phyloP scores from a whole-genome alignment of 768 basidiomycete species.

The Rhodotorula kratochvilovae region DNA sequence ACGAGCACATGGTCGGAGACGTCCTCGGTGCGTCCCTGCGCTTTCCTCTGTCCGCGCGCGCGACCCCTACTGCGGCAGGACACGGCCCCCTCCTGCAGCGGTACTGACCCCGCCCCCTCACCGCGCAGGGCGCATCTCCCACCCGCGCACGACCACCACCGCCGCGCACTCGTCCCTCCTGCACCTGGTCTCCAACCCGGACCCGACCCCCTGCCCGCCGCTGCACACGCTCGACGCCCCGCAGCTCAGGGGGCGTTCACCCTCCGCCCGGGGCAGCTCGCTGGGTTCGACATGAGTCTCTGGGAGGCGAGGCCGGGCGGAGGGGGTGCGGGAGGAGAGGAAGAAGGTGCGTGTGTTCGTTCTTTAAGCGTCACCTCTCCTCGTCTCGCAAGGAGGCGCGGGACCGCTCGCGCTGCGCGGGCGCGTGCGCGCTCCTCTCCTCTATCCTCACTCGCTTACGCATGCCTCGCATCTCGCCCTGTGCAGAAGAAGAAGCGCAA shows the following conservation, averaged over 20 bases:
- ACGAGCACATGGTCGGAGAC: conserved; percentile 37
- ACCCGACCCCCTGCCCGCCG: conserved; percentile 32
- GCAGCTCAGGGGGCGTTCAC: conserved; percentile 38
- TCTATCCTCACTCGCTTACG: background rate
- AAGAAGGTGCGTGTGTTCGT: background rate
- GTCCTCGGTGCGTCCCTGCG: conserved; percentile 37
- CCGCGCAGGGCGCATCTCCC: background rate
- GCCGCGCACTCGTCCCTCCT: conserved; percentile 22
- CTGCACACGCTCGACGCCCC: conserved; percentile 28
- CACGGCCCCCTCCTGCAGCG: too few relatives aligned
- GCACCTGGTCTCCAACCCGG: conserved; percentile 40
- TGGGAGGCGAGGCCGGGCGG: conserved; percentile 19
- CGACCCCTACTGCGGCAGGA: background rate
- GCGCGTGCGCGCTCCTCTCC: too few relatives aligned
- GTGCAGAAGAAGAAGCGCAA: conserved; percentile 20
- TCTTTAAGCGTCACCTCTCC: background rate
- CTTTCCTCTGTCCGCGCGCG: too few relatives aligned
- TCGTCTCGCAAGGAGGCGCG: too few relatives aligned
- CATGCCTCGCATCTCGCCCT: background rate
- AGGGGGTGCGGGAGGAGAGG: background rate
- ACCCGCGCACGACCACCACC: background rate
- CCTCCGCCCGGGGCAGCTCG: conserved; percentile 34
- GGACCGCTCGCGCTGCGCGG: too few relatives aligned
- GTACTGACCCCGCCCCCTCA: too few relatives aligned
- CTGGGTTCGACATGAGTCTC: conserved; percentile 36